Percentiles rank a stretch among this genome's conserved stretches.
phyloP scores from a whole-genome alignment of 805 yeast species.

The Lipomyces sp. region DNA sequence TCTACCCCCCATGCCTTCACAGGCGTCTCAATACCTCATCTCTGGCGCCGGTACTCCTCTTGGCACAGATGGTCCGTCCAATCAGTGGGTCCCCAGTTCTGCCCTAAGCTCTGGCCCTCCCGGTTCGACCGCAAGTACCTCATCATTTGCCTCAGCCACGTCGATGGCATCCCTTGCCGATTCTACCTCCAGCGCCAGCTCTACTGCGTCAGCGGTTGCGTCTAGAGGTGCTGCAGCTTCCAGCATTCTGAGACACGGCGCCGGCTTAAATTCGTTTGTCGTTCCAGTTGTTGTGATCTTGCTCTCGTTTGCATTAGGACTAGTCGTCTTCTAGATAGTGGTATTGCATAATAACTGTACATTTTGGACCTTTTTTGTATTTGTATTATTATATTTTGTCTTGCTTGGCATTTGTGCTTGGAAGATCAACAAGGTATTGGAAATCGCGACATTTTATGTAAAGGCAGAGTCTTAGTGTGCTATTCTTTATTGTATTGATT shows the following conservation, averaged over 20 bases:
- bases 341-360: not conserved
- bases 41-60: conserved; percentile 48
- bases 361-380: not conserved
- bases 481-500: not conserved
- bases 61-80: conserved; percentile 44
- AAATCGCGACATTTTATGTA: not conserved
- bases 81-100: conserved; percentile 34
- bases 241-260: conserved; percentile 22
- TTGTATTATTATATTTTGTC: not conserved
- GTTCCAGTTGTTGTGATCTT: conserved; percentile 22
- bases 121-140: conserved; percentile 9
- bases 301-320: conserved; percentile 23
- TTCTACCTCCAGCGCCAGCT: conserved; percentile 39
- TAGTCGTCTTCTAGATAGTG: conserved; percentile 17
- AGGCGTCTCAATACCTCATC: conserved; percentile 45
- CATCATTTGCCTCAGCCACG: conserved; percentile 18
- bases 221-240: conserved; percentile 50
- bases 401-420: not conserved
- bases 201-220: conserved; percentile 41
- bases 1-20: conserved; percentile 38
- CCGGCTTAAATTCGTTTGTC: conserved; percentile 12
- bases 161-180: conserved; percentile 9
- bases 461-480: not conserved
- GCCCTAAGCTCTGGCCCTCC: conserved; percentile 7
- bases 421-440: not conserved